A percentile compares a stretch with the other conserved stretches of the same genome.
These are phyloP conservation scores for Naganishia sp. DNA, from an alignment of 1,284 basidiomycete genomes.

Conservation along the genomic window DNA sequence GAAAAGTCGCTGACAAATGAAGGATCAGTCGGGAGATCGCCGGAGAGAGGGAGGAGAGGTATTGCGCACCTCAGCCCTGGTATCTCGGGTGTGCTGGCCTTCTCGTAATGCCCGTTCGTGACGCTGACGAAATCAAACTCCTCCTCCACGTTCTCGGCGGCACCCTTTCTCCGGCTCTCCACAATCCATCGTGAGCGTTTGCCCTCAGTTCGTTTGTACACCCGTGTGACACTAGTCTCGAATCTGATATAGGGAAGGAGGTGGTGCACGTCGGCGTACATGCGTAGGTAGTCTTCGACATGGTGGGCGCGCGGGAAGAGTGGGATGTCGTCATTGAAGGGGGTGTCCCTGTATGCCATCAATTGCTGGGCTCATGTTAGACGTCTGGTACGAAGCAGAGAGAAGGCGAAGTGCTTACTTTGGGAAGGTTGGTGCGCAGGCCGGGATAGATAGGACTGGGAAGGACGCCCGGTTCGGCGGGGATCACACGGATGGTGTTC, in stretches of 20 bases:
- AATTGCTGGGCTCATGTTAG: conserved; percentile 25
- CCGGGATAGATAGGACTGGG: conserved; percentile 50
- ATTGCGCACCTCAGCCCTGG: conserved; percentile 48
- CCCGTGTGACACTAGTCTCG: conserved; percentile 47
- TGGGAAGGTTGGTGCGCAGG: conserved; percentile 53
- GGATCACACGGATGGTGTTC: conserved; percentile 12
- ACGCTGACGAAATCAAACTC: conserved; percentile 49
- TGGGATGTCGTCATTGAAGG: conserved; percentile 11
- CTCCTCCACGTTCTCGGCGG: conserved; percentile 30
- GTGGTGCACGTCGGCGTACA: conserved; percentile 43
- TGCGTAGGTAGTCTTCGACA: conserved; percentile 52
- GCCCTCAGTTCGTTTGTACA: conserved; percentile 36
- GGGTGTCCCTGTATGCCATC: conserved; percentile 26
- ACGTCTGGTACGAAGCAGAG: background rate
- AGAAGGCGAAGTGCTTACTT: conserved; percentile 34
- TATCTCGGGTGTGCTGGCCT: conserved; percentile 55
- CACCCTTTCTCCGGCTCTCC: background rate
- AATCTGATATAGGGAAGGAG: conserved; percentile 47
- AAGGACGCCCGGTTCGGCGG: conserved; percentile 18
- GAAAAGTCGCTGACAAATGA: conserved; percentile 42
- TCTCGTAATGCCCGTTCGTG: conserved; percentile 58
- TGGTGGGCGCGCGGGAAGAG: conserved; percentile 34
- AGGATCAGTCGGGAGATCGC: background rate
- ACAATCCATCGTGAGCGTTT: conserved; percentile 4
- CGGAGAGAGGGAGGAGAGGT: background rate